Base-by-base conservation (phyloP, 192 early-diverging fungal species). In the Backusella macrospora region DNA sequence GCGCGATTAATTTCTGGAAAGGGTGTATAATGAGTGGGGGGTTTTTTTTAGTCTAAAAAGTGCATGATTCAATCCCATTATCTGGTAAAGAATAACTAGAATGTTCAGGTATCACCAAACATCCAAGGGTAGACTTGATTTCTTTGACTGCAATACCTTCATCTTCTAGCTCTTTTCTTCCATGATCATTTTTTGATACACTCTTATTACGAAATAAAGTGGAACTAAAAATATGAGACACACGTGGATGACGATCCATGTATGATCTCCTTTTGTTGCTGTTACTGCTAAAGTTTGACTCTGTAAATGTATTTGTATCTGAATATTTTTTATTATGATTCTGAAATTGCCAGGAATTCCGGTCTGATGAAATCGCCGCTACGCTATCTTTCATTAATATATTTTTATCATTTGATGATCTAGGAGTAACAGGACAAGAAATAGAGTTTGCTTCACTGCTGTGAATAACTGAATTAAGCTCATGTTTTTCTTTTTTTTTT, bases 71-170 rank as follows among this genome's bases (percentile, higher is more conserved):
- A 8, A 18, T 1, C 5, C n/a, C n/a, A 9, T 49, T 49, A 6
- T 49, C 48, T 18, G 76, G 76, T 64, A 78, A 52, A 40, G 76
- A 76, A 62, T 76, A 68, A 6, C 64, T 49, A 15, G 73, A 43
- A 55, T 78, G 65, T 0, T 73, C 40, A 16, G 76, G 80, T 29
- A 78, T 67, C 6, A 81, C 62, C 66, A 73, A 59, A 7, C 62
- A 43, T 65, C 73, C 73, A 42, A 89, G 69, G 3, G 88, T 89
- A 44, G 78, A 82, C 14, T 87, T 83, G 43, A 87, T 75, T 45
- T 87, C 85, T 45, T 83, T 89, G 70, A 89, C 66, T 70, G 78
- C 66, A 26, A 89, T 62, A 16, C 88, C 88, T 21, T 83, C 79
- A 46, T 86, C 82, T 4, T 78, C 78, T 2, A 87, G 70, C 68